A percentile compares a stretch with the other conserved stretches of the same genome.
Evolutionary conservation across 1,139 yeast species (phyloP).

Genomic region (Yamadazyma dushanensis): DNA sequence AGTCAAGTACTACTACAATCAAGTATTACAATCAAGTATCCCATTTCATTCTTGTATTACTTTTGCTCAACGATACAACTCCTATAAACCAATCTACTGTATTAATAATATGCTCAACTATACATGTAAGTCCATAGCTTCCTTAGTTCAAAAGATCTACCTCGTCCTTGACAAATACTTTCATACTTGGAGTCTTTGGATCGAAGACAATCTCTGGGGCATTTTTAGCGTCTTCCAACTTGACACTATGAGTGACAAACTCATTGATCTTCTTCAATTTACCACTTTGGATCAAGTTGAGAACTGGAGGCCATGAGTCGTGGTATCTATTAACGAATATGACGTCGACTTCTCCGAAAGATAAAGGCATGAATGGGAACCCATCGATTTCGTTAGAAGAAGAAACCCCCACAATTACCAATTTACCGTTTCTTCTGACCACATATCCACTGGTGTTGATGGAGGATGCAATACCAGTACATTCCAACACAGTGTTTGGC

Average conservation of each 20-base stretch:
- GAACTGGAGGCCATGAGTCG: constrained; percentile 52
- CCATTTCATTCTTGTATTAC: constrained; percentile 10
- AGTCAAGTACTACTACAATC: too few relatives aligned
- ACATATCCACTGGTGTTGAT: constrained; percentile 66
- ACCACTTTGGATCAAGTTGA: constrained; percentile 42
- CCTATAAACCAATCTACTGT: constrained; percentile 5
- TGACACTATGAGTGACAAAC: constrained; percentile 75
- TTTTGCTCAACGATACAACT: constrained; percentile 14
- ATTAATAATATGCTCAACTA: constrained; percentile 6
- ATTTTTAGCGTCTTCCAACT: constrained; percentile 69
- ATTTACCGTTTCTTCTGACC: constrained; percentile 23
- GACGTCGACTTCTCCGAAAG: constrained; percentile 67
- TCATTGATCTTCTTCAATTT: constrained; percentile 20
- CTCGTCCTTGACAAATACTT: constrained; percentile 19
- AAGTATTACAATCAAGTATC: too few relatives aligned
- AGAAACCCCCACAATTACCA: constrained; percentile 42
- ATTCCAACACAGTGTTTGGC: constrained; percentile 56
- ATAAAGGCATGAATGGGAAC: constrained; percentile 67
- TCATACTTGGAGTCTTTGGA: constrained; percentile 20
- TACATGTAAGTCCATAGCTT: constrained; percentile 4
- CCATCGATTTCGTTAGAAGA: constrained; percentile 68
- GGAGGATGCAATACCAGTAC: constrained; percentile 40
- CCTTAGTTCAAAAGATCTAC: constrained; percentile 16
- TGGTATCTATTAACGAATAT: constrained; percentile 59
- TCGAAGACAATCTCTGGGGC: constrained; percentile 59